These are phyloP conservation scores for Colletotrichum paranaense DNA, from an alignment of 2,329 filamentous ascomycete species.

Conservation along the genomic window DNA sequence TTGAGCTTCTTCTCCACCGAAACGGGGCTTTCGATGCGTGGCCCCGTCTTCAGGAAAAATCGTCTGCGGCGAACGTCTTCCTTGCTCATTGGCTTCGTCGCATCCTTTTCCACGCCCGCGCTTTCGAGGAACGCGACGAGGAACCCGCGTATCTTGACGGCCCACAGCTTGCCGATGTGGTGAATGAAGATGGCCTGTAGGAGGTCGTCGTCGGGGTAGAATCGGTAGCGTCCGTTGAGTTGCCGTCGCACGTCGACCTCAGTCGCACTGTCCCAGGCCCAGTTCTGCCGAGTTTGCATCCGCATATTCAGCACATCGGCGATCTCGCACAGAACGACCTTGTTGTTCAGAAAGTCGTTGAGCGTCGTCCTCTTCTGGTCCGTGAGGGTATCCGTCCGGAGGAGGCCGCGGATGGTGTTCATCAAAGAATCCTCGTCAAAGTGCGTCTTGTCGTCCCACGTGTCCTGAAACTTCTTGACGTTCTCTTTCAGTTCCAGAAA, in stretches of 20 bases:
- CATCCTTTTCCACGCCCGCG: conserved; percentile 45
- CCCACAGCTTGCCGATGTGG: conserved; percentile 51
- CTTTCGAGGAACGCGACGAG: conserved; percentile 41
- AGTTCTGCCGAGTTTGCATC: conserved; percentile 48
- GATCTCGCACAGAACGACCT: conserved; percentile 54
- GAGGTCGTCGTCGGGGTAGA: conserved; percentile 66
- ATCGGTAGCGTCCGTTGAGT: conserved; percentile 62
- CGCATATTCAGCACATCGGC: conserved; percentile 59
- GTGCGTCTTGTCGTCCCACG: conserved; percentile 41
- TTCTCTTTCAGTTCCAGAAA: conserved; percentile 53
- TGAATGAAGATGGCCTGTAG: conserved; percentile 55
- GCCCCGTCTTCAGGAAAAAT: conserved; percentile 49
- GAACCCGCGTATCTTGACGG: conserved; percentile 43
- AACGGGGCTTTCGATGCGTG: background rate
- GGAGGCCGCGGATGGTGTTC: conserved; percentile 50
- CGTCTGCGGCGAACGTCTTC: conserved; percentile 53
- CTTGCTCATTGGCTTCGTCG: conserved; percentile 39
- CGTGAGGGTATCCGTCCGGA: conserved; percentile 53
- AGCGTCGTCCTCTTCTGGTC: conserved; percentile 54
- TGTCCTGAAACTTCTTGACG: conserved; percentile 49
- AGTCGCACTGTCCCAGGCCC: conserved; percentile 52
- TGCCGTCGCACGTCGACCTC: conserved; percentile 52
- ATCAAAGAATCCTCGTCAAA: conserved; percentile 46
- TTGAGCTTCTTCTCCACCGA: conserved; percentile 47
- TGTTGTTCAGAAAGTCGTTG: conserved; percentile 50